Base-by-base conservation (phyloP, 2,329 filamentous ascomycete species). In the Fusarium secorum region DNA sequence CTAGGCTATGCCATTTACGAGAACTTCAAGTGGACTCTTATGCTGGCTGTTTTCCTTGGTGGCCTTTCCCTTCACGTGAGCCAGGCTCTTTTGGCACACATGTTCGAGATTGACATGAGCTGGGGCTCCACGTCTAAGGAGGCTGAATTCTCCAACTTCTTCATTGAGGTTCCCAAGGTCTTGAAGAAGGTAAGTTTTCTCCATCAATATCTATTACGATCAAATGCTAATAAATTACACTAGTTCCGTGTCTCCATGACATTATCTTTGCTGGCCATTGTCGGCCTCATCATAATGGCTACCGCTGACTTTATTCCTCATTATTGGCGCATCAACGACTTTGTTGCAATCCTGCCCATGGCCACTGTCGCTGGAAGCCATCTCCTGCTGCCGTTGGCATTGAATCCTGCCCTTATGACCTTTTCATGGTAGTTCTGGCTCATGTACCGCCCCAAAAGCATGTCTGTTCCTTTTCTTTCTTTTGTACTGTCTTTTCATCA, bases 101-200 rank as follows among this genome's bases (percentile, higher is more conserved):
- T 96, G 88, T 93, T 96, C 78, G 89, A 93, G 82, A 89, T 95
- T 77, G 87, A 96, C 81, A 95, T 96, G 91, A 89, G 88, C 6
- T 96, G 93, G 93, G 93, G 93, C 54, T 90, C 93, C 3, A 97
- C 94, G 1, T 88, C 90, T 42, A 97, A 97, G 82, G 94, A 97
- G 82, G 88, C 89, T 53, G 91, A 94, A 75, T 90, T 91, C 76
- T 91, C 91, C 30, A 92, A 93, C 80, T 97, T 97, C 82, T 95
- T 95, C 82, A 91, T 93, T 66, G 93, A 96, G 78, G 88, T 95
- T 22, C 91, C 91, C 36, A 92, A 91, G 78, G 92, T 97, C 42
- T 79, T 95, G 74, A 91, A 90, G 81, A 90, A 89, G 78, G 93
- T 94, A 81, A 88, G 91, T 79, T 85, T 80, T 74, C 77, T 76